phyloP scores from a whole-genome alignment of 169 alveolate genomes.

The Plasmodium fragile region DNA sequence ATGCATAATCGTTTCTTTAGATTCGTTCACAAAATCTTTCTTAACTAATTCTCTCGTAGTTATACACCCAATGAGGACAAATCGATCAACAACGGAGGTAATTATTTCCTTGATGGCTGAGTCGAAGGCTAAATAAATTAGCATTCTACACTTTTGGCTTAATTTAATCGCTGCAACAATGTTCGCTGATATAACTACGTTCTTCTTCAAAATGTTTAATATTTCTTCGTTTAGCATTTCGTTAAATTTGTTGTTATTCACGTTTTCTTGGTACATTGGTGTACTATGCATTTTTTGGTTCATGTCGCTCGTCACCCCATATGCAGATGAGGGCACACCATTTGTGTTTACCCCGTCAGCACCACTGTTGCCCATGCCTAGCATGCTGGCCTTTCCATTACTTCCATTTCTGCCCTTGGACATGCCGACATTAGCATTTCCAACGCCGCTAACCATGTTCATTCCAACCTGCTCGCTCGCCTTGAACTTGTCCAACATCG shows the following conservation, averaged over 20 bases:
- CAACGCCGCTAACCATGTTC: background rate
- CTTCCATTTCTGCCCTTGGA: background rate
- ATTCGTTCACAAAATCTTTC: conserved; percentile 95
- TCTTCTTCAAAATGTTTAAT: conserved; percentile 46
- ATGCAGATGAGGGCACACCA: background rate
- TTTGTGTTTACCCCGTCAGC: background rate
- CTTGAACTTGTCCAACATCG: conserved; percentile 18
- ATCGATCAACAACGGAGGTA: conserved; percentile 79
- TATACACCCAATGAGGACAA: conserved; percentile 93
- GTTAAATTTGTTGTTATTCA: conserved; percentile 2
- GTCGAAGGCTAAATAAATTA: conserved; percentile 58
- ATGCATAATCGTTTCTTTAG: conserved; percentile 90
- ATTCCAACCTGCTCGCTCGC: conserved; percentile 1
- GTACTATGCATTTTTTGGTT: conserved; percentile 2
- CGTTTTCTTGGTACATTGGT: background rate
- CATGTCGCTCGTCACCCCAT: background rate
- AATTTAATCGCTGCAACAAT: conserved; percentile 22
- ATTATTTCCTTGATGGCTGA: conserved; percentile 66
- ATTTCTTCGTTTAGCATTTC: conserved; percentile 54
- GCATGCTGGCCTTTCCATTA: background rate
- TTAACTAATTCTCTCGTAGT: conserved; percentile 95
- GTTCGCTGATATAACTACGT: conserved; percentile 32
- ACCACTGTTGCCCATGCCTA: background rate
- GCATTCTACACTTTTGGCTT: conserved; percentile 16
- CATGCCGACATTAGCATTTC: background rate